Evolutionary conservation across 148 eudicot species (phyloP), one percentile per base, ranked within the genome.

Genomic region (Diospyros kaki): DNA sequence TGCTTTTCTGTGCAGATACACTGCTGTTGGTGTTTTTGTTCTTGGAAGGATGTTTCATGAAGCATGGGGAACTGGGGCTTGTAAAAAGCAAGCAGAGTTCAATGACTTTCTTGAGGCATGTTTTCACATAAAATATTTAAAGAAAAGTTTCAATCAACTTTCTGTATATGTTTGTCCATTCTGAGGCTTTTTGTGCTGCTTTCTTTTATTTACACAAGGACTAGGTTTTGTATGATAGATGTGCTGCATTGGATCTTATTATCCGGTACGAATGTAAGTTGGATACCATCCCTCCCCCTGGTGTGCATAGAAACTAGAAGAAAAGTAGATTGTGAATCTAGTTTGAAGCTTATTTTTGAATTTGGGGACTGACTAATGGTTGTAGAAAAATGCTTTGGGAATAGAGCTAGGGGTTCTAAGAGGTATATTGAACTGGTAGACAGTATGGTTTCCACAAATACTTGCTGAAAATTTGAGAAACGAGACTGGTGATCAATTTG

Each of bases 1-100:
- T 68, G 64, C 9, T 62, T 62, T 72, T 77, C 73, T 18, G 28
- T 76, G 75, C 83, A 95, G 99, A 82, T 95, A 92, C 87, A 90
- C 99, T 80, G 97, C 97, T 71, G 97, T 95, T 74, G 99, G 99
- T 66, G 94, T 93, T 67, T 93, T 95, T 85, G 99, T 95, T 74
- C 97, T 95, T 77, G 99, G 93, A 79, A 87, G 94, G 84, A 88
- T 77, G 84, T 89, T 95, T 75, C 83, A 88, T 72, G 94, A 90
- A 85, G 93, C 97, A 74, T 95, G 99, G 99, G 97, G 96, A 39
- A 28, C 75, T 62, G 83, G 78, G 80, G 96, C 97, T n/a, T 74
- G 83, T 75, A 86, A 79, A 76, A 95, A 90, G 83, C 97, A 95
- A 82, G 86, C 93, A 69, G 96, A 95, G 80, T 93, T 95, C 81